Evolutionary conservation across 148 eudicot genomes (phyloP), one percentile per base, ranked within the genome.

Genomic region (Tetragonia tetragonoides): DNA sequence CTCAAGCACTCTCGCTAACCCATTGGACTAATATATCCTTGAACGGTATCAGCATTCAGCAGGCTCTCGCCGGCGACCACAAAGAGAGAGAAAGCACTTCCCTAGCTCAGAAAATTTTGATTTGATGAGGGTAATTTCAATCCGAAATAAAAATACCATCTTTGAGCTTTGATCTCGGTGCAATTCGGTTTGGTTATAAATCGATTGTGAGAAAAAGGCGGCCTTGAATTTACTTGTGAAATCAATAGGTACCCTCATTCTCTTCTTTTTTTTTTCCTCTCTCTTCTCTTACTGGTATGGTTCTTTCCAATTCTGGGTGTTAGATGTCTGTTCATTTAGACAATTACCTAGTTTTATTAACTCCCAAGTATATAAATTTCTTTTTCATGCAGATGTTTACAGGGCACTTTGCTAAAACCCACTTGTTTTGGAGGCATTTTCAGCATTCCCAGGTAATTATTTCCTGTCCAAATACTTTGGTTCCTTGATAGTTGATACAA

Each of bases 311-410:
- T 64, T 64, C 34, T 64, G 41, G n/a, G 16, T 37, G 67, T 64
- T 60, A 7, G 39, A 34, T 64, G 40, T 64, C 9, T 64, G 14
- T 0, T 64, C 39, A 28, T 0, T 28, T 28, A 0, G 34, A 28
- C 34, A 64, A 34, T 6, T 41, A 39, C 42, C 75, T 34, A 54
- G 37, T 37, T 53, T 51, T 7, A 6, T 39, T 57, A 40, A 10
- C 12, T 56, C 17, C 12, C 12, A 57, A 12, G 16, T 23, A 44
- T 56, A 56, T 46, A 2, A 10, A 11, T 39, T 40, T 14, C 2
- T 10, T 42, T 1, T 5, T 21, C 6, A 1, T 51, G 76, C 64
- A 78, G 81, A 72, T 78, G 72, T 78, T 72, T 15, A 62, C 39
- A 20, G 53, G 21, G 28, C 47, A 78, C 6, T 63, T 63, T 51